Evolutionary conservation across 257 asterid species (phyloP), one percentile per base, ranked within the genome.

Genomic region (Primulina eburnea): DNA sequence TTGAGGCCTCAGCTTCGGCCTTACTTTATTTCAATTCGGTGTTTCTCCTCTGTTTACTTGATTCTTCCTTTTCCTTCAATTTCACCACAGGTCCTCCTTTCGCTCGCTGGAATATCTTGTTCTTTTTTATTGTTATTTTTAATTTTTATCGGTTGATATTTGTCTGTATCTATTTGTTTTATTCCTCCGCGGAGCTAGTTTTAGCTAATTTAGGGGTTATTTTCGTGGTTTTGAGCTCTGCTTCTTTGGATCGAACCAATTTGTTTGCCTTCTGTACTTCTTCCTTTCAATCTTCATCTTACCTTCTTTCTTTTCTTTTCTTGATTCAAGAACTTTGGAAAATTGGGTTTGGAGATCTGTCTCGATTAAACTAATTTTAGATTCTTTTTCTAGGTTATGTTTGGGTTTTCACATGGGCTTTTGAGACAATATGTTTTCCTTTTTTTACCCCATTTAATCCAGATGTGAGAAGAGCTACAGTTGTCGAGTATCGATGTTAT

Each of bases 241-340:
- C 52, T 68, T 74, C 66, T 53, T 34, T 65, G 61, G 85, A 83
- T 80, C 87, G 87, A 70, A 69, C 78, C 76, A 72, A 3, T 82
- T 70, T 76, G 57, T 58, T 53, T 66, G 16, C 60, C 30, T 72
- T 64, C 67, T 64, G 30, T 50, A 17, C 21, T 50, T 62, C 24
- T 20, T 63, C 20, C 20, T 61, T 43, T 43, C 57, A 33, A 52
- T 21, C 26, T 62, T n/a, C 17, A 20, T 8, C 43, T 35, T 9
- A 5, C 55, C 11, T 67, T 67, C 10, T 58, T 7, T 47, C 53
- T 62, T 21, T 21, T 21, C 24, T 21, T 30, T 75, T 65, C 57
- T 18, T 60, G 33, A 72, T 38, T 71, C 47, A 28, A 62, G 61
- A 32, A 8, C 50, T 55, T 34, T 43, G 67, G 69, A 32, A 64